Percentiles rank a stretch among this genome's conserved stretches.
Evolutionary conservation across 768 basidiomycete species (phyloP).

Genomic region (Rhizopogon vulgaris): DNA sequence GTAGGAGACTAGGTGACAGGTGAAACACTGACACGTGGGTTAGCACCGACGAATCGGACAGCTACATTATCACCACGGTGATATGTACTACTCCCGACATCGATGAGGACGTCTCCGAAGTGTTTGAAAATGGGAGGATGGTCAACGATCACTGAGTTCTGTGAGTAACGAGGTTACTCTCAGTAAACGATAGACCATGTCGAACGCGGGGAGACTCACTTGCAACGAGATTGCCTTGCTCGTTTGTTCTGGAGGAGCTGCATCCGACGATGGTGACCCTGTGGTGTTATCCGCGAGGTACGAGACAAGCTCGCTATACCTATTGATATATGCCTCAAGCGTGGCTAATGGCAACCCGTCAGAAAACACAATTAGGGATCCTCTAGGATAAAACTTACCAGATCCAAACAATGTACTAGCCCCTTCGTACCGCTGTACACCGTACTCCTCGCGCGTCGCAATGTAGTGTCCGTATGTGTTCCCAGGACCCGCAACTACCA

Average conservation of each 20-base stretch:
- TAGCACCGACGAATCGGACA: constrained; percentile 68
- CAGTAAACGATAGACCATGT: neutral
- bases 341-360: constrained; percentile 38
- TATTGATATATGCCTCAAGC: constrained; percentile 76
- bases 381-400: constrained; percentile 37
- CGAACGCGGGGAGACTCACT: constrained; percentile 27
- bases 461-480: constrained; percentile 77
- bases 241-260: constrained; percentile 58
- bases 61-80: constrained; percentile 50
- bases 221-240: constrained; percentile 63
- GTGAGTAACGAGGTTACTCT: neutral
- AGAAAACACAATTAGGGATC: neutral
- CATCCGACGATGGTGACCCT: constrained; percentile 52
- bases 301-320: constrained; percentile 60
- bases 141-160: constrained; percentile 64
- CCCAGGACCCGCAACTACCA: constrained; percentile 76
- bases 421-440: constrained; percentile 74
- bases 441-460: constrained; percentile 67
- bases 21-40: constrained; percentile 53
- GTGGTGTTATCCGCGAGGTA: constrained; percentile 46
- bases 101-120: constrained; percentile 57
- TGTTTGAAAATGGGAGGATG: constrained; percentile 44
- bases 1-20: neutral
- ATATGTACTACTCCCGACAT: constrained; percentile 50
- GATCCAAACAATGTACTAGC: constrained; percentile 75